These are phyloP conservation scores for Aspergillus ellipticus DNA, from an alignment of 495 filamentous ascomycete species.

Conservation along the genomic window DNA sequence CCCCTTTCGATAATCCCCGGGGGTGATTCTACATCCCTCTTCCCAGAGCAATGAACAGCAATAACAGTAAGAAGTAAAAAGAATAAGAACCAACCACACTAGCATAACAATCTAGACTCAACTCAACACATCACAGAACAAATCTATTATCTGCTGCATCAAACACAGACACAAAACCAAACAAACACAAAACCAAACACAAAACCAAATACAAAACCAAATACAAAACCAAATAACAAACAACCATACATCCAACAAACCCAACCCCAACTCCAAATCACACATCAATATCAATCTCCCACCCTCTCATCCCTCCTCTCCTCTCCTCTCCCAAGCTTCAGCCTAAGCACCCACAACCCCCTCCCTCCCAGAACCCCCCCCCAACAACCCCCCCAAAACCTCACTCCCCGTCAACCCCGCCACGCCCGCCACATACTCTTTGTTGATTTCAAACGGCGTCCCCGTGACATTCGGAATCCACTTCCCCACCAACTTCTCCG, in stretches of 20 bases:
- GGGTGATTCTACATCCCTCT: too few relatives aligned
- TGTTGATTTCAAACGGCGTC: conserved; percentile 12
- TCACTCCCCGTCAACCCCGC: neutral
- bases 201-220: too few relatives aligned
- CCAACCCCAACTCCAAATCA: neutral
- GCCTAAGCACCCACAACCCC: neutral
- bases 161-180: too few relatives aligned
- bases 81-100: too few relatives aligned
- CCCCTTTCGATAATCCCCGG: too few relatives aligned
- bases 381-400: neutral
- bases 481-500: conserved; percentile 12
- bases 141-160: too few relatives aligned
- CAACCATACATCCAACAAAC: neutral
- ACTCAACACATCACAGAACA: too few relatives aligned
- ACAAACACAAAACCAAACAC: too few relatives aligned
- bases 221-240: neutral
- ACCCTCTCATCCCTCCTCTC: neutral
- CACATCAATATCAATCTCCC: neutral
- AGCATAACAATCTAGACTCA: too few relatives aligned
- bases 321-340: neutral
- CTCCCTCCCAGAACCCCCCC: too few relatives aligned
- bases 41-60: too few relatives aligned
- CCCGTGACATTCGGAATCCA: conserved; percentile 19
- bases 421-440: neutral
- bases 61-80: too few relatives aligned